phyloP scores from a whole-genome alignment of 2,329 filamentous ascomycete species.

The Epichloe uncinata region DNA sequence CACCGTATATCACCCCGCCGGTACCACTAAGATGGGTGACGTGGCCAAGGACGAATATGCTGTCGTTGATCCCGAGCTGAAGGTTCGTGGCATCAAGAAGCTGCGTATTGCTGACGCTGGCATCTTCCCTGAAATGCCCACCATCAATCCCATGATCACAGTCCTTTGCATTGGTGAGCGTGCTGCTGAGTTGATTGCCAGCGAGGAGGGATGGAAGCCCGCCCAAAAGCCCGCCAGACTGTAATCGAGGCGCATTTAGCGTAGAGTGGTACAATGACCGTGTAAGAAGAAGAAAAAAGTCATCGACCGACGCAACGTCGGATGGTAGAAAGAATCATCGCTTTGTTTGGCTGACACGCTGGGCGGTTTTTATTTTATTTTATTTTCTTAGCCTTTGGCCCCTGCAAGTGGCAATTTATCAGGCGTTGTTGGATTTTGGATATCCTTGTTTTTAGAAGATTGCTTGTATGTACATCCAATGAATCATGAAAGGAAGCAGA shows the following conservation, averaged over 20 bases:
- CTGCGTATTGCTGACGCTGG: constrained; percentile 76
- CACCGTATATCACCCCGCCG: constrained; percentile 82
- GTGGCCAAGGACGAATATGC: constrained; percentile 52
- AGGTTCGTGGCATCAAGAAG: constrained; percentile 57
- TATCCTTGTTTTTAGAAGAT: no score
- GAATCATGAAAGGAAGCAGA: no score
- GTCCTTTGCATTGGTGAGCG: constrained; percentile 75
- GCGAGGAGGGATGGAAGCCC: constrained; percentile 43
- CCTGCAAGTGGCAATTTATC: no score
- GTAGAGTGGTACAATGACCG: no score
- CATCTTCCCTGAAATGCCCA: constrained; percentile 77
- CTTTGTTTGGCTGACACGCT: no score
- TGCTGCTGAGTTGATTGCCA: constrained; percentile 66
- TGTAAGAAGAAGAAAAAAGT: no score
- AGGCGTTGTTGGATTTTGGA: no score
- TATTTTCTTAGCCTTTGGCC: no score
- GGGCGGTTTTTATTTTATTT: no score
- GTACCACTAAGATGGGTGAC: constrained; percentile 85
- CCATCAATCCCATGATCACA: constrained; percentile 83
- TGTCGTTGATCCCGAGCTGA: constrained; percentile 67
- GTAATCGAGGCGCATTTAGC: constrained; percentile 9
- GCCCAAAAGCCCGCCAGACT: constrained; percentile 18
- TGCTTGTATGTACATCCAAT: no score
- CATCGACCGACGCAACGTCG: no score
- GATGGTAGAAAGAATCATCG: no score